Evolutionary conservation across 371 early-diverging fungal species (phyloP).

Genomic region (Circinella umbellata): DNA sequence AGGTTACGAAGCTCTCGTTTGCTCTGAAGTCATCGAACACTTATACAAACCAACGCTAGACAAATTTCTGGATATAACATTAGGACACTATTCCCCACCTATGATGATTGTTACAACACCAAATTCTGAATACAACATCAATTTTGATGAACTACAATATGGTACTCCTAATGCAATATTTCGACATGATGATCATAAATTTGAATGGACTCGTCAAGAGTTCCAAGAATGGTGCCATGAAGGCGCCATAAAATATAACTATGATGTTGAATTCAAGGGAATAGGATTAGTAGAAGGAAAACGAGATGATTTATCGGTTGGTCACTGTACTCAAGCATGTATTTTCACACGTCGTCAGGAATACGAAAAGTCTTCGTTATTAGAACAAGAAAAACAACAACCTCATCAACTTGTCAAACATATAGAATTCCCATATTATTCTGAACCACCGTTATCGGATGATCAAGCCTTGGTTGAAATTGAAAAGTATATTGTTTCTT

Average conservation of each 20-base stretch:
- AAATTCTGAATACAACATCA: conserved; percentile 89
- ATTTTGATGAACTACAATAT: conserved; percentile 78
- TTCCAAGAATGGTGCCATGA: conserved; percentile 76
- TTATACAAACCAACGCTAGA: conserved; percentile 60
- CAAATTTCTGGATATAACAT: conserved; percentile 57
- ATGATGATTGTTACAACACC: conserved; percentile 76
- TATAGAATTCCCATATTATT: conserved; percentile 44
- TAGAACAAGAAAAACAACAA: neutral
- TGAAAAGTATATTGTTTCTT: conserved; percentile 19
- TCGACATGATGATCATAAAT: conserved; percentile 89
- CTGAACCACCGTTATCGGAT: conserved; percentile 24
- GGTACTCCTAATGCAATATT: conserved; percentile 69
- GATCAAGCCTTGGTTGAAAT: conserved; percentile 25
- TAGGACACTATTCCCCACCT: conserved; percentile 73
- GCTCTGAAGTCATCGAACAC: conserved; percentile 84
- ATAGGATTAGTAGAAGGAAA: conserved; percentile 64
- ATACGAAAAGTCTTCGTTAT: too few relatives aligned
- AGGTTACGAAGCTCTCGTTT: conserved; percentile 64
- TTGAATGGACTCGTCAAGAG: conserved; percentile 90
- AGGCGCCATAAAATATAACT: conserved; percentile 66
- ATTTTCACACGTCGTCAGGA: conserved; percentile 46
- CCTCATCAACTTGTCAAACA: conserved; percentile 34
- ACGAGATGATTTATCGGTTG: conserved; percentile 42
- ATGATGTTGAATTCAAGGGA: conserved; percentile 68
- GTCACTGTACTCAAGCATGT: conserved; percentile 85